Evolutionary conservation across 2,329 filamentous ascomycete genomes (phyloP).

Genomic region (Ascochyta lentis): DNA sequence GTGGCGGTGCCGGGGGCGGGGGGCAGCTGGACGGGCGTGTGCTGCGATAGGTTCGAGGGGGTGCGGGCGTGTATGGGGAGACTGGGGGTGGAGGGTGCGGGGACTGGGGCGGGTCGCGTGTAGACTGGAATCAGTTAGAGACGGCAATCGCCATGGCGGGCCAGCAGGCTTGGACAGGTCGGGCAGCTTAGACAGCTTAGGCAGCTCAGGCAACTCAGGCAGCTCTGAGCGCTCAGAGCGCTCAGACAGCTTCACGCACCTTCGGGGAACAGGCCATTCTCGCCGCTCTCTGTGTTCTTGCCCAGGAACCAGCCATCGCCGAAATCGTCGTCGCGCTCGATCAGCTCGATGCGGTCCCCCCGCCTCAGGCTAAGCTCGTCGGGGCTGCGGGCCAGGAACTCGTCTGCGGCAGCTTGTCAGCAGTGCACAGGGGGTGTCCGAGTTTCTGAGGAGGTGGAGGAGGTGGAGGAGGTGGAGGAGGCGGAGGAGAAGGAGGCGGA

Average conservation of each 20-base stretch:
- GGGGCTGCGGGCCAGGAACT: slow-evolving; percentile 88
- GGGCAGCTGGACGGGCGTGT: slow-evolving; percentile 9
- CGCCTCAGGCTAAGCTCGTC: slow-evolving; percentile 91
- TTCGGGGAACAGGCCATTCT: slow-evolving; percentile 82
- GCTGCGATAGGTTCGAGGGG: slow-evolving; percentile 33
- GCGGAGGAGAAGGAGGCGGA: not conserved
- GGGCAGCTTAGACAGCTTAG: not conserved
- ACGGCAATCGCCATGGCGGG: not conserved
- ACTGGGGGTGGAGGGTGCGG: slow-evolving; percentile 52
- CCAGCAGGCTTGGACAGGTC: too few relatives aligned
- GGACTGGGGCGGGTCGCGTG: slow-evolving; percentile 64
- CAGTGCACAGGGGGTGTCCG: not conserved
- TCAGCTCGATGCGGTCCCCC: slow-evolving; percentile 81
- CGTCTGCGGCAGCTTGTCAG: slow-evolving; percentile 64
- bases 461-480: not conserved
- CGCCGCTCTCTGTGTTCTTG: slow-evolving; percentile 74
- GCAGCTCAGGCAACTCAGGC: not conserved
- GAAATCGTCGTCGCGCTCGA: slow-evolving; percentile 87
- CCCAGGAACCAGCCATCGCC: slow-evolving; percentile 86
- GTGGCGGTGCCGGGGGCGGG: slow-evolving; percentile 25
- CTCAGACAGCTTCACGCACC: slow-evolving; percentile 56
- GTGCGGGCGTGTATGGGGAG: slow-evolving; percentile 40
- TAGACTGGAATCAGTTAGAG: slow-evolving; percentile 60
- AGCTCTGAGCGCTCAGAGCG: too few relatives aligned
- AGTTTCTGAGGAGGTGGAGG: not conserved